Conservation (phyloP, 495 filamentous ascomycete species). For the Collariella sp. region DNA sequence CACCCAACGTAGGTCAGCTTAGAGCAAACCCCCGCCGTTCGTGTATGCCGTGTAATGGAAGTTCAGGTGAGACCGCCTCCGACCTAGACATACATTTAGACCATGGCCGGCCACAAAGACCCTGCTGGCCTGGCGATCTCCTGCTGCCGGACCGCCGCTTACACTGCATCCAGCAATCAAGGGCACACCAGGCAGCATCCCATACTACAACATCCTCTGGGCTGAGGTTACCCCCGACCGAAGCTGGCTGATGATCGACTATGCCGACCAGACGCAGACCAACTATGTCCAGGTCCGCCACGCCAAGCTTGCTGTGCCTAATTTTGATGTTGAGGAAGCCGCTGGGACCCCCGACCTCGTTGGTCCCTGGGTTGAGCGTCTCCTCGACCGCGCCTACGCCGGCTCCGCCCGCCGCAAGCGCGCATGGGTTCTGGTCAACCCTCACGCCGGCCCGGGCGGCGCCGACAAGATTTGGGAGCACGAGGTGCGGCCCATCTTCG, state of each 20-base stretch:
- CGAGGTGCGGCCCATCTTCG: conserved; percentile 73
- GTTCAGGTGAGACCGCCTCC: conserved; percentile 12
- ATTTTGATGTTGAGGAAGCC: background rate
- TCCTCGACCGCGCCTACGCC: conserved; percentile 67
- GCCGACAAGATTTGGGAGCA: conserved; percentile 66
- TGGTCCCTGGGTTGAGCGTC: conserved; percentile 50
- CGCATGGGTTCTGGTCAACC: conserved; percentile 84
- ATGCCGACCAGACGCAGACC: conserved; percentile 42
- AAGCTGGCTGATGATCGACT: conserved; percentile 63
- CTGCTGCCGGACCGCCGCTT: background rate
- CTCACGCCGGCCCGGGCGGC: conserved; percentile 75
- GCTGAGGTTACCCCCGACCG: conserved; percentile 49
- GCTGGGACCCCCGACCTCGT: conserved; percentile 40
- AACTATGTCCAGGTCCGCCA: conserved; percentile 19
- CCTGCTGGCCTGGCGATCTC: too few relatives aligned
- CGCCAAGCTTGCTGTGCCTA: conserved; percentile 20
- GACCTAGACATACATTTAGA: background rate
- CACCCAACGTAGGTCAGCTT: conserved; percentile 11
- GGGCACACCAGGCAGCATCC: conserved; percentile 38
- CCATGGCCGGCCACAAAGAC: too few relatives aligned
- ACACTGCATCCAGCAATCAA: conserved; percentile 8
- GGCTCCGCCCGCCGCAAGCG: conserved; percentile 56
- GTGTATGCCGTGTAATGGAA: conserved; percentile 11
- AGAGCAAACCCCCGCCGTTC: conserved; percentile 16
- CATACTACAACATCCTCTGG: conserved; percentile 80